Evolutionary conservation across 805 yeast species (phyloP), one percentile per base, ranked within the genome.

Genomic region (Kurtzmaniella fragi): DNA sequence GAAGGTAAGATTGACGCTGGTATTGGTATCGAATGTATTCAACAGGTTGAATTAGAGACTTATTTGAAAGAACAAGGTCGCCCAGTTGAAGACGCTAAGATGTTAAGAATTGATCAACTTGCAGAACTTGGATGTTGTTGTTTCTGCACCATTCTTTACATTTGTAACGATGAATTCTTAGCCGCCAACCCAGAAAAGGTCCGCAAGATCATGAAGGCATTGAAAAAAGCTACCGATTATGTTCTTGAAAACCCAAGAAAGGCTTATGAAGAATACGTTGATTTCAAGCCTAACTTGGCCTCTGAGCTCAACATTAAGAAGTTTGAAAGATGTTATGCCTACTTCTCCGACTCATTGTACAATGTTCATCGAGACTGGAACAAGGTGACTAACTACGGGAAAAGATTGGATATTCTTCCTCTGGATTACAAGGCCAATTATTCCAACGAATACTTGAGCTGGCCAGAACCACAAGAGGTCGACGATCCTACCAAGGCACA

Each of bases 81-180:
- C 49, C 67, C 70, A 25, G 54, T 59, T 28, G 50, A 57, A 34
- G 78, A 71, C 32, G 80, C 74, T 40, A 68, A 73, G 49, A 75
- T 75, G 80, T 58, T 75, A 50, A 65, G 80, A 60, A 75, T 75
- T 48, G 80, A 75, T 51, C 62, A 65, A 47, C 59, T 75, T 48
- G 80, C 80, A 16, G 76, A 75, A 45, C 60, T 75, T 40, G 80
- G 80, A 12, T 75, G 80, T 53, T 75, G 80, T 53, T 75, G 80
- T 48, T 75, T 75, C 71, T 75, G 80, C 48, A 70, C 79, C 33
- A 70, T 75, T 42, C 61, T 75, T 49, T 74, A 73, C 67, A 75
- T 75, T 47, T 65, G 63, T 47, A 75, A 75, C 52, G 80, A 75
- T 48, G 56, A 63, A 31, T 75, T 74, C 53, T 60, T 75, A 49